Conservation (phyloP, 2,329 filamentous ascomycete genomes). For the Penicillium sclerotiorum region DNA sequence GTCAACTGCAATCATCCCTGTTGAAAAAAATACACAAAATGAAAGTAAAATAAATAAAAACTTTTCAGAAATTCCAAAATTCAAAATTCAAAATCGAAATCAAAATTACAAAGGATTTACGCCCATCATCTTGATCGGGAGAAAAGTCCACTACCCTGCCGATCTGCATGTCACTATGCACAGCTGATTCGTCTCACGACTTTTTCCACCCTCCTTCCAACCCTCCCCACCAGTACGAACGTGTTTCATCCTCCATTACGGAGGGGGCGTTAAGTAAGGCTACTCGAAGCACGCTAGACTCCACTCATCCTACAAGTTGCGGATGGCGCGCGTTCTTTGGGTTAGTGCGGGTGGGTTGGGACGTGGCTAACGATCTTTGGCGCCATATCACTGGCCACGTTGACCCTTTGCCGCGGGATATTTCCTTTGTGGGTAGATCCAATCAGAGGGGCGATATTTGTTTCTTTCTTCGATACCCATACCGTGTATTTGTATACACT, state of each 20-base stretch:
- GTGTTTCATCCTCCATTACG: slow-evolving; percentile 11
- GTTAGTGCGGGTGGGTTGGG: slow-evolving; percentile 11
- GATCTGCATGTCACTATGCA: slow-evolving; percentile 11
- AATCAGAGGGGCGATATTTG: slow-evolving; percentile 8
- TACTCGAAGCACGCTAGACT: slow-evolving; percentile 1
- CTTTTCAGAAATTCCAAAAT: too few species aligned
- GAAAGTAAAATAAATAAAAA: too few species aligned
- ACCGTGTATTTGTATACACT: too few species aligned
- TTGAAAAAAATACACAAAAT: too few species aligned
- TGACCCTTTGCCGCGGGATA: slow-evolving; percentile 11
- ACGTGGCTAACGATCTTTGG: slow-evolving; percentile 5
- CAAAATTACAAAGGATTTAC: neutral
- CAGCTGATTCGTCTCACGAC: slow-evolving; percentile 8
- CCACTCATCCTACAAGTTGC: slow-evolving; percentile 5
- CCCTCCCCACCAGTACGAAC: slow-evolving; percentile 10
- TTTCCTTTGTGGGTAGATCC: slow-evolving; percentile 5
- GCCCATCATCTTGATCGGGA: neutral
- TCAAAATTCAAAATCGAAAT: too few species aligned
- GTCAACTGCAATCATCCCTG: neutral
- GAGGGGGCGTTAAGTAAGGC: slow-evolving; percentile 6
- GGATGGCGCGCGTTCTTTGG: slow-evolving; percentile 17
- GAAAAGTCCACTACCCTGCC: slow-evolving; percentile 4
- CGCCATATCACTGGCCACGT: slow-evolving; percentile 4
- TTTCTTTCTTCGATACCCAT: neutral
- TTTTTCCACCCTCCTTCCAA: neutral